Evolutionary conservation across 129 eudicot genomes (phyloP).

Genomic region (Helianthus tuberosus): DNA sequence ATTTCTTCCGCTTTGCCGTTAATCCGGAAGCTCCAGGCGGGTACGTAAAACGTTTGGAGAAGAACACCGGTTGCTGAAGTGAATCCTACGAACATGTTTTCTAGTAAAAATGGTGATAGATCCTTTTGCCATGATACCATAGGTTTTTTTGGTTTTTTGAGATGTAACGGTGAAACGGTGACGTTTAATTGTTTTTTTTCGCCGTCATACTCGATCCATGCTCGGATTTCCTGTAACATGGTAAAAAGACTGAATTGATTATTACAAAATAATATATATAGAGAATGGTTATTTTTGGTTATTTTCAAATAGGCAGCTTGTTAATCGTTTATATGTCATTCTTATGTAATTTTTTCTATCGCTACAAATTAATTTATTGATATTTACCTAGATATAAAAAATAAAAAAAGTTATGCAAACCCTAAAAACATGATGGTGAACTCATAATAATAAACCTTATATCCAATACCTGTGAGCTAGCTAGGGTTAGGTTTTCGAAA

Average conservation of each 20-base stretch:
- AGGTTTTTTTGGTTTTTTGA: constrained; percentile 38
- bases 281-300: too few relatives aligned
- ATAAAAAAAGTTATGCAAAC: too few relatives aligned
- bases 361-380: too few relatives aligned
- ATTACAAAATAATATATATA: too few relatives aligned
- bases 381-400: too few relatives aligned
- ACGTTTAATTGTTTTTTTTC: constrained; percentile 29
- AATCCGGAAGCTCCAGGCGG: constrained; percentile 59
- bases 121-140: constrained; percentile 33
- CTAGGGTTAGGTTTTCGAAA: constrained; percentile 30
- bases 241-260: too few relatives aligned
- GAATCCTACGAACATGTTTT: constrained; percentile 60
- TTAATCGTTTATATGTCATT: too few relatives aligned
- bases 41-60: constrained; percentile 43
- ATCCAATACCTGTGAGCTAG: constrained; percentile 23
- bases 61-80: constrained; percentile 56
- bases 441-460: too few relatives aligned
- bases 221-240: constrained; percentile 30
- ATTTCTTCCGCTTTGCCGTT: constrained; percentile 50
- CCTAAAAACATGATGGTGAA: too few relatives aligned
- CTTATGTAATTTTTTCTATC: too few relatives aligned
- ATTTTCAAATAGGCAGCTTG: too few relatives aligned
- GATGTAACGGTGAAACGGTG: constrained; percentile 44
- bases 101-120: constrained; percentile 40
- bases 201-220: constrained; percentile 65